Evolutionary conservation across 768 basidiomycete species (phyloP).

Genomic region (Cystofilobasidium macerans): DNA sequence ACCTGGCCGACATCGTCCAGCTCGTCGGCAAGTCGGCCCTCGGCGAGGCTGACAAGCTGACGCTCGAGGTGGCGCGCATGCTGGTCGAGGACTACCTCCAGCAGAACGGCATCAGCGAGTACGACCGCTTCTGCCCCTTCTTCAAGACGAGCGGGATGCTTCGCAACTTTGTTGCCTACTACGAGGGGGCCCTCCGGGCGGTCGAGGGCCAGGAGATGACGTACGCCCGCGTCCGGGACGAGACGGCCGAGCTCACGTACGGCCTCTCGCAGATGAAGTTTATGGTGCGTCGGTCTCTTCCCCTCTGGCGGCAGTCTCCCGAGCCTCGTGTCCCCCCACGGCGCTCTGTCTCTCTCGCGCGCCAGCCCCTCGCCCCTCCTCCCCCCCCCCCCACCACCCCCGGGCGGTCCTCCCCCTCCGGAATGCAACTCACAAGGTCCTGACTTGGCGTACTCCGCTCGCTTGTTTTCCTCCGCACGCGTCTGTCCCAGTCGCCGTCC

Average conservation of each 20-base stretch:
- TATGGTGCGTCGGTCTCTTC: constrained; percentile 53
- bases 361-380: constrained; percentile 1
- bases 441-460: not conserved
- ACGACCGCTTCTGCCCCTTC: constrained; percentile 27
- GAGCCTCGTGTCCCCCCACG: too few relatives aligned
- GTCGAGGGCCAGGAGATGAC: constrained; percentile 61
- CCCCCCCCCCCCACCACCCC: not conserved
- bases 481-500: constrained; percentile 59
- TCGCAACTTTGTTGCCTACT: constrained; percentile 66
- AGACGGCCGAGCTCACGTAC: constrained; percentile 77
- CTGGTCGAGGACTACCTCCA: constrained; percentile 77
- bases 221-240: constrained; percentile 66
- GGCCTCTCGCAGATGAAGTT: constrained; percentile 99
- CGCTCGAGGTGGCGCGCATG: constrained; percentile 51
- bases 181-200: constrained; percentile 65
- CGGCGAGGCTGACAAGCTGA: constrained; percentile 96
- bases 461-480: not conserved
- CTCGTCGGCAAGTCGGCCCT: constrained; percentile 98
- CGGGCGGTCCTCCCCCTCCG: not conserved
- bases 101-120: constrained; percentile 84
- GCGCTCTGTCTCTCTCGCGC: not conserved
- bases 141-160: constrained; percentile 61
- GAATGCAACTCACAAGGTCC: too few relatives aligned
- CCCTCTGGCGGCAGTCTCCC: not conserved
- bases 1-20: constrained; percentile 96